Conservation (phyloP, 768 basidiomycete genomes). For the Auricularia auricula-judae region DNA sequence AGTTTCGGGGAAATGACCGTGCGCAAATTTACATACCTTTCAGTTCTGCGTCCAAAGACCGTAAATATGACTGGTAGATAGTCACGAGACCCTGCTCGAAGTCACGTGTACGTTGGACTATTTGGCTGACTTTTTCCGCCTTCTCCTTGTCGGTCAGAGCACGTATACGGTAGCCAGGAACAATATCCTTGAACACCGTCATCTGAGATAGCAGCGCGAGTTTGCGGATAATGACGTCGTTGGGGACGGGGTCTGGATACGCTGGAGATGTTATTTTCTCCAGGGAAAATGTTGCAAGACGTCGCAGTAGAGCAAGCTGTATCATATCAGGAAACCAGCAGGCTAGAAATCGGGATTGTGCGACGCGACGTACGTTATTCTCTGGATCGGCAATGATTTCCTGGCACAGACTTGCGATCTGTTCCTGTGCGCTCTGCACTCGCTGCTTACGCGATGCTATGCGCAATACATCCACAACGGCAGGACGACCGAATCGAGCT, state of each 20-base stretch:
- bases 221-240: slow-evolving; percentile 76
- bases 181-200: slow-evolving; percentile 90
- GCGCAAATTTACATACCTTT: slow-evolving; percentile 45
- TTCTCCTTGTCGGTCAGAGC: slow-evolving; percentile 83
- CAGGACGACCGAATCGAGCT: slow-evolving; percentile 77
- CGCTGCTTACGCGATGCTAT: slow-evolving; percentile 54
- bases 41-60: slow-evolving; percentile 72
- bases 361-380: slow-evolving; percentile 57
- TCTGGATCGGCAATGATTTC: slow-evolving; percentile 93
- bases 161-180: slow-evolving; percentile 94
- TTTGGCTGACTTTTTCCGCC: slow-evolving; percentile 86
- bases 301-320: slow-evolving; percentile 79
- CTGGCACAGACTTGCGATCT: slow-evolving; percentile 87
- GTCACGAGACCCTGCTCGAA: slow-evolving; percentile 90
- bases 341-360: not conserved
- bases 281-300: slow-evolving; percentile 82
- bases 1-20: not conserved
- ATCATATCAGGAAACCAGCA: not conserved
- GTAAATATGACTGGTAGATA: slow-evolving; percentile 84
- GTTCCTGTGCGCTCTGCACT: slow-evolving; percentile 78
- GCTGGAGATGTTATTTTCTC: slow-evolving; percentile 58
- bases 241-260: slow-evolving; percentile 57
- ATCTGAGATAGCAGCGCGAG: slow-evolving; percentile 83
- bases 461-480: slow-evolving; percentile 60
- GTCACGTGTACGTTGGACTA: slow-evolving; percentile 80